A percentile compares a stretch with the other conserved stretches of the same genome.
Evolutionary conservation across 2,329 filamentous ascomycete species (phyloP).

Genomic region (Capronia coronata): DNA sequence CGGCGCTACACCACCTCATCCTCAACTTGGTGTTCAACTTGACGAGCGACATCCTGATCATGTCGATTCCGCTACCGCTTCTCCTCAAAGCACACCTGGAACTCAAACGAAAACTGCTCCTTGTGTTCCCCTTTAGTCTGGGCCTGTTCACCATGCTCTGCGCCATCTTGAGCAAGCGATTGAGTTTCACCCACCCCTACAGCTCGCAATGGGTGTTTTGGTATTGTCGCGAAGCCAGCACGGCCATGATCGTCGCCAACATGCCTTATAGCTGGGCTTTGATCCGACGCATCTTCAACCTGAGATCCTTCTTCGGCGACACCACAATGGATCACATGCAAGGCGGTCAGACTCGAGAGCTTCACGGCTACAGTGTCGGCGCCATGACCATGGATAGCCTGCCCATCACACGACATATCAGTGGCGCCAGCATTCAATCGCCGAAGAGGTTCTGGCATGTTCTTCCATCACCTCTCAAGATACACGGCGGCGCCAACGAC

Average conservation of each 20-base stretch:
- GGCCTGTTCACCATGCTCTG: conserved; percentile 53
- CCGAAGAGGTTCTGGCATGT: background rate
- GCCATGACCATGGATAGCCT: conserved; percentile 9
- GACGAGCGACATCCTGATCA: conserved; percentile 42
- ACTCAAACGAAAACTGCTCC: conserved; percentile 45
- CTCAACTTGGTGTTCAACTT: conserved; percentile 45
- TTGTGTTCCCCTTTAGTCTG: conserved; percentile 52
- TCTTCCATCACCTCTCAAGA: conserved; percentile 3
- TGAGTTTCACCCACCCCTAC: conserved; percentile 53
- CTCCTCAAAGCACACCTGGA: conserved; percentile 39
- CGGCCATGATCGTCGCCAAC: conserved; percentile 56
- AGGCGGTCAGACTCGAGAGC: conserved; percentile 11
- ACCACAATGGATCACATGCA: conserved; percentile 19
- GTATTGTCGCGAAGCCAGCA: conserved; percentile 55
- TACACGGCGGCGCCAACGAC: background rate
- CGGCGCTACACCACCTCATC: conserved; percentile 45
- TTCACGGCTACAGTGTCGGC: conserved; percentile 17
- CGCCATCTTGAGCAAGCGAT: conserved; percentile 56
- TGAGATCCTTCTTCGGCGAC: conserved; percentile 30
- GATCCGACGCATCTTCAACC: conserved; percentile 44
- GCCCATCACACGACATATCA: conserved; percentile 10
- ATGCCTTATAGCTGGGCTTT: conserved; percentile 56
- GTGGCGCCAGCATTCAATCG: conserved; percentile 2
- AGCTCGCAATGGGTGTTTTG: conserved; percentile 53
- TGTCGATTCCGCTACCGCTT: conserved; percentile 44